Conservation (phyloP, 768 basidiomycete species). For the Pleurotus pulmonarius region DNA sequence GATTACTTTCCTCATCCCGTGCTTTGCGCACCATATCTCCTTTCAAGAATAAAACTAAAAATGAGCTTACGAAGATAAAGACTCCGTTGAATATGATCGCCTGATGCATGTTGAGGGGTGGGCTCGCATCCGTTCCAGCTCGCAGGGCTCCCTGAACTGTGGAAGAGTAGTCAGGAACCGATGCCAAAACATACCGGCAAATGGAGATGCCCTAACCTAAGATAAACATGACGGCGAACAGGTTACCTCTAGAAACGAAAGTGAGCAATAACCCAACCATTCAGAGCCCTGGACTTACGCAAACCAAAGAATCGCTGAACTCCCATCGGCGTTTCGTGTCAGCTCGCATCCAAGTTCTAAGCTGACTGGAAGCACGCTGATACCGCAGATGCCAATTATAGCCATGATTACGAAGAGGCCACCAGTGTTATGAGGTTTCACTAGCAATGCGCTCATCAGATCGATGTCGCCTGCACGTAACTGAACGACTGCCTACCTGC, state of each 20-base stretch:
- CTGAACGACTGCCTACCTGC: conserved; percentile 40
- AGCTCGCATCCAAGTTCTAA: conserved; percentile 79
- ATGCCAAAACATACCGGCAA: not conserved
- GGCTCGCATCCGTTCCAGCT: conserved; percentile 51
- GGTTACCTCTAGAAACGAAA: conserved; percentile 48
- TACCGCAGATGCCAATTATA: conserved; percentile 59
- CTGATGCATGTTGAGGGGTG: conserved; percentile 70
- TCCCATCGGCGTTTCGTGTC: conserved; percentile 75
- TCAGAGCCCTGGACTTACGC: conserved; percentile 34
- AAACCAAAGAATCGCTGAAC: conserved; percentile 76
- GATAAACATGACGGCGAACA: conserved; percentile 59
- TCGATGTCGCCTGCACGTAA: too few species aligned
- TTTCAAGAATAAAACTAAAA: conserved; percentile 44
- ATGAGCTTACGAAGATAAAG: conserved; percentile 35
- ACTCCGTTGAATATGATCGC: conserved; percentile 66
- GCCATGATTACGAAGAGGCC: conserved; percentile 66
- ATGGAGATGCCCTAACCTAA: conserved; percentile 38
- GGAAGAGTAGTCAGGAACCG: not conserved
- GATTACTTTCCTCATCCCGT: conserved; percentile 52
- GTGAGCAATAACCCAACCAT: not conserved
- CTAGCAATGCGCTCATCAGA: conserved; percentile 26
- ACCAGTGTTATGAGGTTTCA: conserved; percentile 55
- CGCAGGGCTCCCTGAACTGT: conserved; percentile 68
- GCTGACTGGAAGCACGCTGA: conserved; percentile 72
- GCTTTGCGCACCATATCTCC: conserved; percentile 64